Evolutionary conservation across 106 monocot genomes (phyloP), one percentile per base, ranked within the genome.

Genomic region (Agapanthus africanus): DNA sequence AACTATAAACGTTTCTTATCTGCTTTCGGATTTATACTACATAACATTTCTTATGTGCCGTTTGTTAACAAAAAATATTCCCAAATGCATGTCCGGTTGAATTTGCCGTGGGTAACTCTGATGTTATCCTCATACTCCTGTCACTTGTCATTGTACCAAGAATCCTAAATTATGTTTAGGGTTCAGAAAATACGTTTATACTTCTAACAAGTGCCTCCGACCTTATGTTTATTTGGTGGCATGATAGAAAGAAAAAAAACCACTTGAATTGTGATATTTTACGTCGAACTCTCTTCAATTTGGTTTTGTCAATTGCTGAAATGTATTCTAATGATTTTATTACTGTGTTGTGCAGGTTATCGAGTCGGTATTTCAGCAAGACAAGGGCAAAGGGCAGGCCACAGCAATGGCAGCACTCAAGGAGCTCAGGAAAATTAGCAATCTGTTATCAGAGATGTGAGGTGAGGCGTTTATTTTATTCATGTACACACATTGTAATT

Each of bases 391-490:
- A 77, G 80, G 85, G 32, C 89, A 89, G 67, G 74, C 71, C 18
- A 79, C 90, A 14, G 95, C 88, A 21, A 75, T 84, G 71, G 59
- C 79, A 21, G 88, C 95, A n/a, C 79, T 97, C 15, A 89, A 85
- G 68, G 88, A 97, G 80, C 91, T 97, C 54, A 79, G 91, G 67
- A 97, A 89, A 63, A 89, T 97, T 21, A 89, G 88, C 82, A 88
- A 80, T 66, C 41, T 86, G 51, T 60, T 97, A 2, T 74, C 74
- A 4, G 93, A 88, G 63, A 88, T 82, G 87, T 87, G 62, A 78
- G 65, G 10, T 41, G 2, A 66, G 37, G 35, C 22, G 22, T 41
- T 14, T 32, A 31, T 27, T 19, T n/a, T 64, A 32, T 40, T 25
- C 40, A 49, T 62, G 70, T 63, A 73, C 11, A 40, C 51, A 72